Evolutionary conservation across 345 rosid species (phyloP), one percentile per base, ranked within the genome.

Genomic region (Gossypioides kirkii): DNA sequence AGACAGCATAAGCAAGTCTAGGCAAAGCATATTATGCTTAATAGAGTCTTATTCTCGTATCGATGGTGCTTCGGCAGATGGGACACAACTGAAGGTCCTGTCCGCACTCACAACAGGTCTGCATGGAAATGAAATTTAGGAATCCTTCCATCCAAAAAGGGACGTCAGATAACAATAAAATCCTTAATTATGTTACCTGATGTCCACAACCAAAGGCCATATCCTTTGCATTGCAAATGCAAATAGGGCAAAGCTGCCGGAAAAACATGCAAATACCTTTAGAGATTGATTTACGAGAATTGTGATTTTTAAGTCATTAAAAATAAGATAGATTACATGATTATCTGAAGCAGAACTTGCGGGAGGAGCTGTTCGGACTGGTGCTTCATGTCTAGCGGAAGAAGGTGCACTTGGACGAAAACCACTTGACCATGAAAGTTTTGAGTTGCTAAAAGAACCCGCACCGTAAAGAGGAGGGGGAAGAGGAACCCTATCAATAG

Each of bases 41-140:
- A 75, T 94, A 94, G 72, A 94, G 98, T 87, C 82, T 91, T 81
- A 94, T 94, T 88, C 94, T 84, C 8, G 91, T 85, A 64, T 88
- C 59, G 61, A 91, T 91, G 23, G 82, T 69, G 70, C 86, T 61
- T 74, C 96, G 89, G 78, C 98, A 94, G 52, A 94, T 94, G 18
- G 97, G 98, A 83, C 98, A 94, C 22, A 74, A 52, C 36, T 84
- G 80, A 47, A 91, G 96, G 81, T 77, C 91, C 82, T 88, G 85
- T 65, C 94, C 97, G 52, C 98, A 94, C 38, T 86, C 93, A 22
- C 92, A 91, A 79, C 97, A 94, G 4, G 97, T 94, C 94, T 94
- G 82, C 82, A 76, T 61, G 66, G 58, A 8, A 78, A 11, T 32
- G 47, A 63, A 70, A 70, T 14, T 62, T 42, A 69, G 41, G 52